phyloP scores from a whole-genome alignment of 2,329 filamentous ascomycete species.

The Diaporthe ampelina region DNA sequence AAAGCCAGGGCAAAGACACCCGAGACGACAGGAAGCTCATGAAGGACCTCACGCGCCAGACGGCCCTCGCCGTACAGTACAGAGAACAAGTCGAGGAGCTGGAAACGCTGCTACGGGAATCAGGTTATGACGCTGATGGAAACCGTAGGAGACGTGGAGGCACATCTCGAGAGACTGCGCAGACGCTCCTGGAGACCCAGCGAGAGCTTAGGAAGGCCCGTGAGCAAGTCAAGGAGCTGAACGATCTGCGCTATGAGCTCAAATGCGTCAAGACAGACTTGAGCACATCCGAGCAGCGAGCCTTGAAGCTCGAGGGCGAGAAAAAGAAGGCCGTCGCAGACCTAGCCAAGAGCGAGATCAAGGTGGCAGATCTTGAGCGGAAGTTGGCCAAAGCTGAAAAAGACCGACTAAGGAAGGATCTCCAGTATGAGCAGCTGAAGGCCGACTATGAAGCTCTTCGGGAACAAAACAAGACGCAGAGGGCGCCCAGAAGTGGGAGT shows the following conservation, averaged over 20 bases:
- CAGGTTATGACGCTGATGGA: conserved; percentile 49
- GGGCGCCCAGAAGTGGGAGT: conserved; percentile 56
- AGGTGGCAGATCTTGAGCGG: conserved; percentile 49
- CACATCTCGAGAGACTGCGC: conserved; percentile 64
- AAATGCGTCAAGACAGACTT: conserved; percentile 65
- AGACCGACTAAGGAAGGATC: conserved; percentile 47
- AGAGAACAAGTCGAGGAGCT: conserved; percentile 71
- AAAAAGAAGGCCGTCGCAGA: conserved; percentile 52
- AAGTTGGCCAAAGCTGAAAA: conserved; percentile 44
- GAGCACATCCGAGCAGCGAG: conserved; percentile 60
- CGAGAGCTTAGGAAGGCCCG: conserved; percentile 68
- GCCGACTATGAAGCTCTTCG: conserved; percentile 68
- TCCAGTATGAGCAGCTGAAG: conserved; percentile 56
- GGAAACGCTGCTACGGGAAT: conserved; percentile 62
- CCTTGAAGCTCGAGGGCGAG: conserved; percentile 54
- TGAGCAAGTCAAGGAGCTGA: conserved; percentile 66
- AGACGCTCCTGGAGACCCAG: conserved; percentile 65
- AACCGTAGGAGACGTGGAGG: conserved; percentile 53
- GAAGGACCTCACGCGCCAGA: conserved; percentile 70
- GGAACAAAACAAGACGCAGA: conserved; percentile 67
- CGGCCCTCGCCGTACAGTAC: conserved; percentile 70
- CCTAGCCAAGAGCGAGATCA: conserved; percentile 46
- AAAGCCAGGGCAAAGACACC: conserved; percentile 53
- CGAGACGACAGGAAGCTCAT: conserved; percentile 63
- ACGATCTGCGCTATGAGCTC: conserved; percentile 66